phyloP scores from a whole-genome alignment of 2,329 filamentous ascomycete genomes.

The Colletotrichum echinochloae region DNA sequence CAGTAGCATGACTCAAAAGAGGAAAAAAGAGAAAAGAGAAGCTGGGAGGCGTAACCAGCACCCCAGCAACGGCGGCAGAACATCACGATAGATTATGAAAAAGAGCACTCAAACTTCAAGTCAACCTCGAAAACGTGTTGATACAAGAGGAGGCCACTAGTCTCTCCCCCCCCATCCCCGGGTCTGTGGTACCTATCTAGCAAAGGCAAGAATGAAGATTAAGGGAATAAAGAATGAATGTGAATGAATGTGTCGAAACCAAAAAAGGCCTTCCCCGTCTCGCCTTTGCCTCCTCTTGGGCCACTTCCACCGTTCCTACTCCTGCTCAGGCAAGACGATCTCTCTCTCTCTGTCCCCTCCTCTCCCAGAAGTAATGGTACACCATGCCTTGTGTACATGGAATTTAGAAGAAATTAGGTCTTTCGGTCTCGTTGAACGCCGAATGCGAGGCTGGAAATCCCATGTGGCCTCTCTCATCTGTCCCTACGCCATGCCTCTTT shows the following conservation, averaged over 20 bases:
- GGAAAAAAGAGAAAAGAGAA: not conserved
- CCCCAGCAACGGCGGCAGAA: conserved; percentile 10
- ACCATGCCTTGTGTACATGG: conserved; percentile 22
- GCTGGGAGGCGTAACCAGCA: not conserved
- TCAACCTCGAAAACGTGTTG: conserved; percentile 11
- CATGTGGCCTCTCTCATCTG: conserved; percentile 19
- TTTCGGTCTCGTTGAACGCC: conserved; percentile 25
- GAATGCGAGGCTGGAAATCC: conserved; percentile 15
- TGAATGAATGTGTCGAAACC: conserved; percentile 32
- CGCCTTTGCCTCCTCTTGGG: not conserved
- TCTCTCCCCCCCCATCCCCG: conserved; percentile 1
- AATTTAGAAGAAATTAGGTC: conserved; percentile 22
- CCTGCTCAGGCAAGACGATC: conserved; percentile 5
- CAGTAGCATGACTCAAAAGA: not conserved
- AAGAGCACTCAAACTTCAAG: conserved; percentile 1
- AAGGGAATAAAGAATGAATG: conserved; percentile 36
- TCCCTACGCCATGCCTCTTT: conserved; percentile 24
- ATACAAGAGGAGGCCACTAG: not conserved
- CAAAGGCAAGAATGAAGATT: conserved; percentile 22
- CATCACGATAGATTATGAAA: conserved; percentile 33
- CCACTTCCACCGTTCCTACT: not conserved
- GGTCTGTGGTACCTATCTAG: conserved; percentile 21
- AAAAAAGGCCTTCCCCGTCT: conserved; percentile 17
- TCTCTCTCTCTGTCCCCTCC: not conserved
- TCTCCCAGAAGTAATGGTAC: conserved; percentile 25